A percentile compares a stretch with the other conserved stretches of the same genome.
Evolutionary conservation across 805 yeast genomes (phyloP).

Genomic region (Cyberlindnera saturnus): DNA sequence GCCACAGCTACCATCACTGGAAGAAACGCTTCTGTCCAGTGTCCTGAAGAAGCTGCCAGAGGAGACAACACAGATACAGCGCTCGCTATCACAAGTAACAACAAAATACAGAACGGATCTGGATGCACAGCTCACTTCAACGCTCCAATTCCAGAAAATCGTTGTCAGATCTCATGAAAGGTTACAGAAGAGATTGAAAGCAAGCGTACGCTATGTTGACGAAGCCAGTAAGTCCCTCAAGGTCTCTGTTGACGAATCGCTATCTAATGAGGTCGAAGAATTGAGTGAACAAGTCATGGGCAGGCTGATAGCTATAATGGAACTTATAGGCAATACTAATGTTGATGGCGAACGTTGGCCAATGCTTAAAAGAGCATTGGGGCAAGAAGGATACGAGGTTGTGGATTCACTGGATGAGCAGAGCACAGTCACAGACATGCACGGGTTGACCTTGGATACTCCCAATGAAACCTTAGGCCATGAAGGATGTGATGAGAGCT

Average conservation of each 20-base stretch:
- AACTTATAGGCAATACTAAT: not conserved
- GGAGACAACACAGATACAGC: conserved; percentile 8
- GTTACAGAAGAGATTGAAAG: conserved; percentile 6
- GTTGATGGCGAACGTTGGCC: conserved; percentile 11
- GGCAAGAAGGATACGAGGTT: conserved; percentile 13
- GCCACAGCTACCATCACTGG: conserved; percentile 4
- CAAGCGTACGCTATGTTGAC: conserved; percentile 5
- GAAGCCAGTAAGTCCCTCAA: not conserved
- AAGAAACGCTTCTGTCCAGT: conserved; percentile 7
- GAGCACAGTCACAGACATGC: not conserved
- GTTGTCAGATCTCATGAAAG: conserved; percentile 7
- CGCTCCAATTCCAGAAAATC: conserved; percentile 7
- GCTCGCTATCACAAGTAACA: conserved; percentile 1
- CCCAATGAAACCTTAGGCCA: no score
- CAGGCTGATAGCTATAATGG: conserved; percentile 6
- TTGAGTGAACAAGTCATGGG: conserved; percentile 10
- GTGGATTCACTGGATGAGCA: conserved; percentile 1
- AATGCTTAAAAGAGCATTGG: conserved; percentile 5
- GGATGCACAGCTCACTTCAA: conserved; percentile 5
- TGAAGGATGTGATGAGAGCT: no score
- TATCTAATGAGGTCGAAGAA: conserved; percentile 5
- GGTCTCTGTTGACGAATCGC: not conserved
- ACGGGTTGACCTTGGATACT: not conserved
- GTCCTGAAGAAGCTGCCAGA: conserved; percentile 9
- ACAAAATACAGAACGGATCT: conserved; percentile 9